These are phyloP conservation scores for Komagataella ulmi DNA, from an alignment of 805 yeast species.

Conservation along the genomic window DNA sequence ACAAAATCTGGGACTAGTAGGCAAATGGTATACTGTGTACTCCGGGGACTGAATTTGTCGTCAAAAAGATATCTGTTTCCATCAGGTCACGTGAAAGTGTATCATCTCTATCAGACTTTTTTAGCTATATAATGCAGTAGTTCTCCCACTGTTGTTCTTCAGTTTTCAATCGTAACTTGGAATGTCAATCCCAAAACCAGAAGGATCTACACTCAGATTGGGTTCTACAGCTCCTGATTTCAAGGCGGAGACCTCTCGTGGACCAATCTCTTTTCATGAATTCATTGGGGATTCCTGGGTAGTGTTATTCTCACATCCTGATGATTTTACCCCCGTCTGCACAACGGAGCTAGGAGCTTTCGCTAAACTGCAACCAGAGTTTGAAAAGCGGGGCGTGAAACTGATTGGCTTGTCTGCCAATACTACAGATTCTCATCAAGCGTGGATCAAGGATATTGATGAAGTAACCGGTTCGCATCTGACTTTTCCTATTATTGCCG, in stretches of 20 bases:
- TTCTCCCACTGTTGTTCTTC: no score
- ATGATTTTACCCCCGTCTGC: slow-evolving; percentile 70
- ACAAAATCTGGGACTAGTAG: no score
- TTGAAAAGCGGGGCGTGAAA: slow-evolving; percentile 48
- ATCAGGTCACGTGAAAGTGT: neutral
- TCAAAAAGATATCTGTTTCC: neutral
- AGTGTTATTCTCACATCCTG: slow-evolving; percentile 64
- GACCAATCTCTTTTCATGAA: slow-evolving; percentile 50
- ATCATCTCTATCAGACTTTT: neutral
- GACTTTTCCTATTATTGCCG: slow-evolving; percentile 59
- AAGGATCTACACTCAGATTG: slow-evolving; percentile 24
- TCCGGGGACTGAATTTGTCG: neutral
- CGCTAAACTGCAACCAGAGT: slow-evolving; percentile 59
- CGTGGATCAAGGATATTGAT: slow-evolving; percentile 63
- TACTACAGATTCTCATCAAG: slow-evolving; percentile 43
- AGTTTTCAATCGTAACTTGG: slow-evolving; percentile 1
- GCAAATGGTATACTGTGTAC: neutral
- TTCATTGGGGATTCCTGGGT: slow-evolving; percentile 52
- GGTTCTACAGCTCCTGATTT: slow-evolving; percentile 65
- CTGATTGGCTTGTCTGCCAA: slow-evolving; percentile 60
- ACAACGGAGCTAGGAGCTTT: slow-evolving; percentile 72
- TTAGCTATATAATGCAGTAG: neutral
- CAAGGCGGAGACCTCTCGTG: slow-evolving; percentile 47
- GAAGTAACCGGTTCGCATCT: slow-evolving; percentile 48
- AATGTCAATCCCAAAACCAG: slow-evolving; percentile 28